Conservation (phyloP, 148 eudicot genomes). For the Camellia japonica region DNA sequence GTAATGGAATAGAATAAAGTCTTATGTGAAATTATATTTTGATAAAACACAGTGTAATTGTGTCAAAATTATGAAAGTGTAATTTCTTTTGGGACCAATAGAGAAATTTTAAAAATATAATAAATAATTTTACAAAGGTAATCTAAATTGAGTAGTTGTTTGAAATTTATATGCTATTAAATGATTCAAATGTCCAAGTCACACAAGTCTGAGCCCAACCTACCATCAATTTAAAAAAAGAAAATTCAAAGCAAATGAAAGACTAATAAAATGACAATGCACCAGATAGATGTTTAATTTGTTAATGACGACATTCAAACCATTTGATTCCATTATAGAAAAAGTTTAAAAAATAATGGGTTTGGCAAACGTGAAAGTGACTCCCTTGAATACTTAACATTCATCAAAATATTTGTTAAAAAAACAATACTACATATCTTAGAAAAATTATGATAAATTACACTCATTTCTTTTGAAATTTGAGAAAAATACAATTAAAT, state of each 20-base stretch:
- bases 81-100: neutral
- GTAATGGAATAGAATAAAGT: too few species aligned
- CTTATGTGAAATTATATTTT: too few species aligned
- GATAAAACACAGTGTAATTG: too few species aligned
- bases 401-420: too few species aligned
- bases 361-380: constrained; percentile 5
- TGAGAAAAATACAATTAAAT: too few species aligned
- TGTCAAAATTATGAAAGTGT: too few species aligned
- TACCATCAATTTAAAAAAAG: neutral
- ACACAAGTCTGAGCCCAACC: neutral
- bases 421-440: too few species aligned
- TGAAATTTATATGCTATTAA: neutral
- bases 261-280: neutral
- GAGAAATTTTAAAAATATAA: neutral
- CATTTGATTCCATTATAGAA: neutral
- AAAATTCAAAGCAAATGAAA: neutral
- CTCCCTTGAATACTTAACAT: neutral
- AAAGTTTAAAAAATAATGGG: neutral
- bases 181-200: neutral
- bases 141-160: neutral
- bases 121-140: neutral
- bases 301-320: neutral
- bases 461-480: too few species aligned
- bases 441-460: too few species aligned
- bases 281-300: neutral